Base-by-base conservation (phyloP, 768 basidiomycete species). In the Cystobasidium ongulense region DNA sequence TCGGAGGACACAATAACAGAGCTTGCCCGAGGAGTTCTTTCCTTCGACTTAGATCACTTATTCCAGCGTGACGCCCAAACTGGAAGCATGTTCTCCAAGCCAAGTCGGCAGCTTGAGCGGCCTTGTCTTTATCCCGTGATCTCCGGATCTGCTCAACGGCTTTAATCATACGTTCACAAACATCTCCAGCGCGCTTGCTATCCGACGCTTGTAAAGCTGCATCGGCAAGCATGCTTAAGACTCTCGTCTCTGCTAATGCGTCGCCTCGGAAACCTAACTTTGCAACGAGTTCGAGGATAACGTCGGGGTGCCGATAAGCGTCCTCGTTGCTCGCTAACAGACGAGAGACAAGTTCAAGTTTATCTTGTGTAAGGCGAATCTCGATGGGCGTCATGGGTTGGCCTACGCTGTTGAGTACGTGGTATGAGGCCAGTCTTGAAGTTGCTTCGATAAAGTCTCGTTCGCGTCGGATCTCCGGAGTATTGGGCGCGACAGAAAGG, bases 391-490 rank as follows among this genome's bases (percentile, higher is more conserved):
- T 86, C 64, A 98, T 88, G 5, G 88, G 85, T 52, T 88, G 86
- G 57, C 90, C 89, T 10, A 88, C 86, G 4, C 87, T 84, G 27
- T 91, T 88, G 80, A 84, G 84, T 74, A 95, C 85, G 73, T 91
- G 90, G 84, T 91, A 99, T 1, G 95, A 92, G n/a, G 89, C 87
- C 13, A 99, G 88, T 1, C 91, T 88, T 29, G 92, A 95, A 0
- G 96, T 99, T 1, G 96, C 96, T 82, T 98, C 94, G 75, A 99
- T 96, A 81, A 97, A 99, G 68, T 92, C 89, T 71, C 88, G 89
- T 80, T 97, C 92, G 73, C 83, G 84, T 17, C 81, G 76, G 68
- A 94, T 84, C 0, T 83, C 84, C 21, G 87, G 85, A 0, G 92
- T 88, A 2, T 84, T 81, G 5, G 83, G 83, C 0, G 90, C 87